phyloP scores from a whole-genome alignment of 2,329 filamentous ascomycete species.

The Kalaharituber pfeilii region DNA sequence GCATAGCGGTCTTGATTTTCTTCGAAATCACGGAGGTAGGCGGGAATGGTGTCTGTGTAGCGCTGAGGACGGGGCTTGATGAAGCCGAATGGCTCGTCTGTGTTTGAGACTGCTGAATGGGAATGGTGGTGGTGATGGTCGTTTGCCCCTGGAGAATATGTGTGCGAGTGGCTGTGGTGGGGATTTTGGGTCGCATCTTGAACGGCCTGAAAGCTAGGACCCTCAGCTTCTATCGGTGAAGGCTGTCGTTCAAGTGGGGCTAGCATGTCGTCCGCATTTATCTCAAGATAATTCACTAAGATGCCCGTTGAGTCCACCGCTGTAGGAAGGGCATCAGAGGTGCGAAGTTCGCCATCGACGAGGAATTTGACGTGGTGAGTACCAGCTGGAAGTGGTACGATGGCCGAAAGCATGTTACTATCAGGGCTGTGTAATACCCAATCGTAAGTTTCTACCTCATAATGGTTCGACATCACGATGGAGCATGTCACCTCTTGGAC shows the following conservation, averaged over 20 bases:
- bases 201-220: constrained; percentile 25
- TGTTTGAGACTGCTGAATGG: constrained; percentile 17
- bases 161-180: constrained; percentile 18
- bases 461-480: constrained; percentile 31
- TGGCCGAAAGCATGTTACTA: constrained; percentile 51
- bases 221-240: constrained; percentile 24
- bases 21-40: constrained; percentile 74
- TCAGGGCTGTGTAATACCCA: constrained; percentile 25
- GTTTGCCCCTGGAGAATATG: constrained; percentile 20
- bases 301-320: constrained; percentile 97
- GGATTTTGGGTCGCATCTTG: constrained; percentile 19
- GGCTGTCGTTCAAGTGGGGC: constrained; percentile 26
- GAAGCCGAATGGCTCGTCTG: constrained; percentile 21
- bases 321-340: constrained; percentile 70
- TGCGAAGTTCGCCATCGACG: constrained; percentile 84
- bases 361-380: constrained; percentile 96
- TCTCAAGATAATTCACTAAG: constrained; percentile 94
- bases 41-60: constrained; percentile 50
- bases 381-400: constrained; percentile 69
- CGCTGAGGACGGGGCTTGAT: background rate
- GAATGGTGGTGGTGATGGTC: constrained; percentile 23
- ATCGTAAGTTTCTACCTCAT: background rate
- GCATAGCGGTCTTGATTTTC: constrained; percentile 67
- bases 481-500: constrained; percentile 71
- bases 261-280: constrained; percentile 53